Conservation (phyloP, 2,329 filamentous ascomycete genomes). For the Colletotrichum paranaense region DNA sequence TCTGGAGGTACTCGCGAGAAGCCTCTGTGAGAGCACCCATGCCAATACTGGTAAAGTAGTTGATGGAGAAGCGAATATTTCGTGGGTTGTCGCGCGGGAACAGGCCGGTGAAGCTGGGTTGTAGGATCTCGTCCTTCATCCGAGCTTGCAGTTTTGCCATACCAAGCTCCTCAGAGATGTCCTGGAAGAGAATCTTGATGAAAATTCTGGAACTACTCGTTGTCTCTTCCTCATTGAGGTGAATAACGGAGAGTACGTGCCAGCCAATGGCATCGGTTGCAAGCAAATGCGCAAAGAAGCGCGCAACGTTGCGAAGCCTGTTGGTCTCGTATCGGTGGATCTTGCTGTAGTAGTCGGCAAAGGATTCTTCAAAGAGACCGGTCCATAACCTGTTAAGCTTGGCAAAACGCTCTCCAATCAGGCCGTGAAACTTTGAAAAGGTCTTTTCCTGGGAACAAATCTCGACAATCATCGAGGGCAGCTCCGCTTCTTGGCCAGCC, state of each 20-base stretch:
- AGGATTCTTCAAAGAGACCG: constrained; percentile 90
- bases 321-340: constrained; percentile 98
- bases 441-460: constrained; percentile 97
- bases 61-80: constrained; percentile 97
- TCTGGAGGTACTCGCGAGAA: constrained; percentile 91
- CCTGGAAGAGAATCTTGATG: constrained; percentile 97
- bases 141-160: constrained; percentile 82
- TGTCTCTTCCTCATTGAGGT: constrained; percentile 96
- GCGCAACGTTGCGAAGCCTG: constrained; percentile 91
- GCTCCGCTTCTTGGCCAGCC: constrained; percentile 84
- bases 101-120: constrained; percentile 82
- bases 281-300: constrained; percentile 93
- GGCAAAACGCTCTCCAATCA: constrained; percentile 94
- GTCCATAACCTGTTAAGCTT: constrained; percentile 97
- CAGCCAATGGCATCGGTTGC: constrained; percentile 90
- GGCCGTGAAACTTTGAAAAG: constrained; percentile 96
- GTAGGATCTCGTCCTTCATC: constrained; percentile 81
- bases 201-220: constrained; percentile 97
- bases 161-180: constrained; percentile 87
- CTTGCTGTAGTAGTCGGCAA: constrained; percentile 94
- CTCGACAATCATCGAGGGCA: constrained; percentile 97
- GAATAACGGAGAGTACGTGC: constrained; percentile 87
- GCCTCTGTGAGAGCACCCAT: constrained; percentile 96
- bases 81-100: constrained; percentile 91
- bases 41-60: constrained; percentile 98